Percentiles rank a stretch among this genome's conserved stretches.
Conservation (phyloP, 306 rosid genomes). For the Vigna reflexopilosa region DNA sequence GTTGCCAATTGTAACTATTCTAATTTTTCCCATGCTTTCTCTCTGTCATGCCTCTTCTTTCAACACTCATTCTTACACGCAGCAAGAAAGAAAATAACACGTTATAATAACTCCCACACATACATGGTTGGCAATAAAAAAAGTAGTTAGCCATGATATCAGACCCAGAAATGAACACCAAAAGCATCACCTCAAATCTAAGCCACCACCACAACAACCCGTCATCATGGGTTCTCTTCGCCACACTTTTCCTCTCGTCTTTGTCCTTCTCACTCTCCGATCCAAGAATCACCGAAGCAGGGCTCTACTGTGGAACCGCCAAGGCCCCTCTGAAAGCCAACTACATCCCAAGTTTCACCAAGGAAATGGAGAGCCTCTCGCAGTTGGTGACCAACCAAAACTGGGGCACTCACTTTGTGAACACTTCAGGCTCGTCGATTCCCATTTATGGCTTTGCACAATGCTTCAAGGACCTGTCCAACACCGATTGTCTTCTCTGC, state of each 20-base stretch:
- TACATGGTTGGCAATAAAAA: background rate
- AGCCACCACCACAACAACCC: background rate
- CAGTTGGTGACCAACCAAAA: slow-evolving; percentile 40
- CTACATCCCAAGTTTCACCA: slow-evolving; percentile 67
- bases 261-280: slow-evolving; percentile 50
- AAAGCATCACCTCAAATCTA: background rate
- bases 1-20: background rate
- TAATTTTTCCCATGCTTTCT: background rate
- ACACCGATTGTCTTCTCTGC: slow-evolving; percentile 83
- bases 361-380: slow-evolving; percentile 74
- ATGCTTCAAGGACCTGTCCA: slow-evolving; percentile 76
- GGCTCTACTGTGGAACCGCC: slow-evolving; percentile 55
- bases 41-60: background rate
- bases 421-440: slow-evolving; percentile 35
- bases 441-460: slow-evolving; percentile 75
- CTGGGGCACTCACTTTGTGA: slow-evolving; percentile 58
- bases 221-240: slow-evolving; percentile 44
- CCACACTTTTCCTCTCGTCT: slow-evolving; percentile 21
- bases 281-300: slow-evolving; percentile 65
- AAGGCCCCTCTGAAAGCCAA: slow-evolving; percentile 40
- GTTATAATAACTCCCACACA: background rate
- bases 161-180: background rate
- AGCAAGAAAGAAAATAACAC: background rate
- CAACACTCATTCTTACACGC: background rate
- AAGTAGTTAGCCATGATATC: background rate